Percentiles rank a stretch among this genome's conserved stretches.
Evolutionary conservation across 2,329 filamentous ascomycete species (phyloP).

Genomic region (Venturia oleaginea): DNA sequence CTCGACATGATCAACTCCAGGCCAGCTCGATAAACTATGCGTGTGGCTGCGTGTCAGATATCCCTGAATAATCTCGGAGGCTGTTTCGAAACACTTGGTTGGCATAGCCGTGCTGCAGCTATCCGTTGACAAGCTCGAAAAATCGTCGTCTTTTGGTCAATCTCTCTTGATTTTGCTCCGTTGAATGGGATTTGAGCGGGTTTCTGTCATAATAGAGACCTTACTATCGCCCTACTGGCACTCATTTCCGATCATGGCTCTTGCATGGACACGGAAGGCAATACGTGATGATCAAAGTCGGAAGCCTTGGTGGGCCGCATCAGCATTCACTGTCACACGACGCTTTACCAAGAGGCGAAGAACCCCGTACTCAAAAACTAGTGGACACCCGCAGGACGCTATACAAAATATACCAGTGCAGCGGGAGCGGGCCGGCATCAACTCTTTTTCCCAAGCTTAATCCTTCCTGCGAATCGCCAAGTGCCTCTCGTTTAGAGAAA

Average conservation of each 20-base stretch:
- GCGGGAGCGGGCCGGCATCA: conserved; percentile 10
- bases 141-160: not conserved
- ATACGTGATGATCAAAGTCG: conserved; percentile 3
- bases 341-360: not conserved
- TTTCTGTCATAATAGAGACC: not conserved
- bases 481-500: not conserved
- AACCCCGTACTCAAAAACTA: not conserved
- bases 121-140: conserved; percentile 5
- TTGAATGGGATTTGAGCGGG: not conserved
- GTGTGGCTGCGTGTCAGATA: conserved; percentile 9
- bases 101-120: conserved; percentile 5
- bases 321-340: conserved; percentile 5
- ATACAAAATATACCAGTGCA: conserved; percentile 9
- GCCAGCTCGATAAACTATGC: not conserved
- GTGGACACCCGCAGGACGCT: not conserved
- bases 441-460: not conserved
- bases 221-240: not conserved
- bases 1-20: not conserved
- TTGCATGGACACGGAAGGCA: not conserved
- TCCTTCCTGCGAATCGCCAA: not conserved
- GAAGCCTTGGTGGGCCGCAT: not conserved
- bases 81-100: not conserved
- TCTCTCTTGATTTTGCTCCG: not conserved
- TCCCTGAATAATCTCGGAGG: conserved; percentile 7
- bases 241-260: not conserved